Conservation (phyloP, 2,329 filamentous ascomycete genomes). For the Ophiostoma australiae region DNA sequence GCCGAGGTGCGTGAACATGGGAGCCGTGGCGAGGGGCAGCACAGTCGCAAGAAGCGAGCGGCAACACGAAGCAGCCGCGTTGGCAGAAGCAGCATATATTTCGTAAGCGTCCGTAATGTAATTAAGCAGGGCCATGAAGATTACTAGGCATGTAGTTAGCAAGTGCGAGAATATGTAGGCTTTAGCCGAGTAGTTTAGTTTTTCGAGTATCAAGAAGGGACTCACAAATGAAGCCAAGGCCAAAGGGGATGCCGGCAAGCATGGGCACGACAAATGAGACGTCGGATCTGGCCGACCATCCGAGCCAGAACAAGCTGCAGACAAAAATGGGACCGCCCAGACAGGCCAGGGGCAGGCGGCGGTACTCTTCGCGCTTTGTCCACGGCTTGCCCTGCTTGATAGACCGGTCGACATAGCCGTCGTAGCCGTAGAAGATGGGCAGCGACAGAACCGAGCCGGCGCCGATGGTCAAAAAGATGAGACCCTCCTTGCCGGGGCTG, state of each 20-base stretch:
- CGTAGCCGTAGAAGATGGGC: slow-evolving; percentile 61
- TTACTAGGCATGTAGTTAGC: slow-evolving; percentile 30
- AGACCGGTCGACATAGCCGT: slow-evolving; percentile 52
- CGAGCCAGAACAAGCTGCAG: slow-evolving; percentile 56
- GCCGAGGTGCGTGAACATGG: slow-evolving; percentile 46
- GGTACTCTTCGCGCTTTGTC: slow-evolving; percentile 59
- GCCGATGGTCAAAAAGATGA: slow-evolving; percentile 65
- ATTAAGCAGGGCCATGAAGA: slow-evolving; percentile 56
- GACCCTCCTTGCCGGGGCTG: slow-evolving; percentile 57
- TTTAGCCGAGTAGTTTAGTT: no score
- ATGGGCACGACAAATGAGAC: slow-evolving; percentile 54
- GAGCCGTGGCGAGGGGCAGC: slow-evolving; percentile 51
- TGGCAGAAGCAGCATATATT: slow-evolving; percentile 55
- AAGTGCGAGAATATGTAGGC: not conserved
- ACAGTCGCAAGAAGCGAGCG: slow-evolving; percentile 50
- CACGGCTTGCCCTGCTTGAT: slow-evolving; percentile 49
- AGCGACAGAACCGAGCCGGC: slow-evolving; percentile 56
- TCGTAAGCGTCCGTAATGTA: slow-evolving; percentile 54
- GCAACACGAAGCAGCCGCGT: slow-evolving; percentile 47
- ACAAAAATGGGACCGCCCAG: slow-evolving; percentile 62
- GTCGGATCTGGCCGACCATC: slow-evolving; percentile 48
- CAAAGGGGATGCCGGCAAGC: slow-evolving; percentile 57
- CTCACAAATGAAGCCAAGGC: slow-evolving; percentile 52
- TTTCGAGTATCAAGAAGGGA: not conserved
- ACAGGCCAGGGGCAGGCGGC: slow-evolving; percentile 66